A percentile compares a stretch with the other conserved stretches of the same genome.
Conservation (phyloP, 805 yeast species). For the Saturnispora diversa region DNA sequence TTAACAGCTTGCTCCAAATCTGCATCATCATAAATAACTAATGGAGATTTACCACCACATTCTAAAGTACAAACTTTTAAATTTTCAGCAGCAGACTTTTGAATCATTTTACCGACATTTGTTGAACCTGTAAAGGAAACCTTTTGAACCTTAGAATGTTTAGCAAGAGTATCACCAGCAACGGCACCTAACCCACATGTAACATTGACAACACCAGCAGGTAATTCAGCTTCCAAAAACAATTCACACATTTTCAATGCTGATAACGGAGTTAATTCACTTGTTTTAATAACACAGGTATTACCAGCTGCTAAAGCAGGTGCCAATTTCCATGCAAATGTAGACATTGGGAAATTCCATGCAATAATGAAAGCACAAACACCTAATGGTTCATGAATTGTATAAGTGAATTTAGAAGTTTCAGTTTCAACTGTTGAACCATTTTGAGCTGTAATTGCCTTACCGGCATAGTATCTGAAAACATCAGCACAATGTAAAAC, state of each 20-base stretch:
- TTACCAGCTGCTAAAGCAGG: slow-evolving; percentile 65
- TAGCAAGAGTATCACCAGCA: slow-evolving; percentile 51
- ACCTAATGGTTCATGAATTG: slow-evolving; percentile 58
- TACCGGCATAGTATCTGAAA: slow-evolving; percentile 63
- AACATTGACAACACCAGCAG: slow-evolving; percentile 56
- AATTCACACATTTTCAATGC: slow-evolving; percentile 50
- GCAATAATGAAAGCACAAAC: slow-evolving; percentile 67
- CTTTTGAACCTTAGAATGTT: slow-evolving; percentile 51
- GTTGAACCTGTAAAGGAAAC: slow-evolving; percentile 67
- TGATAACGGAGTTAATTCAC: slow-evolving; percentile 59
- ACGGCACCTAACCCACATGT: slow-evolving; percentile 55
- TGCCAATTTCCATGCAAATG: slow-evolving; percentile 62
- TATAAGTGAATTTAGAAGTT: slow-evolving; percentile 50
- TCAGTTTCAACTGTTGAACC: slow-evolving; percentile 61
- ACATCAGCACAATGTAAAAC: slow-evolving; percentile 48
- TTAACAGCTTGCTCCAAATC: slow-evolving; percentile 68
- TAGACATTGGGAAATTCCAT: slow-evolving; percentile 65
- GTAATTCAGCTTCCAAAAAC: slow-evolving; percentile 51
- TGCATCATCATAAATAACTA: slow-evolving; percentile 80
- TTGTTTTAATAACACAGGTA: slow-evolving; percentile 54
- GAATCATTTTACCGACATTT: slow-evolving; percentile 67
- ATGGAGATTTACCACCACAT: slow-evolving; percentile 95
- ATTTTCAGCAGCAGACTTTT: slow-evolving; percentile 80
- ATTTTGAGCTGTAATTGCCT: slow-evolving; percentile 55
- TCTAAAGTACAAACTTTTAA: slow-evolving; percentile 89